phyloP scores from a whole-genome alignment of 2,329 filamentous ascomycete genomes.

The Pseudogymnoascus sp. region DNA sequence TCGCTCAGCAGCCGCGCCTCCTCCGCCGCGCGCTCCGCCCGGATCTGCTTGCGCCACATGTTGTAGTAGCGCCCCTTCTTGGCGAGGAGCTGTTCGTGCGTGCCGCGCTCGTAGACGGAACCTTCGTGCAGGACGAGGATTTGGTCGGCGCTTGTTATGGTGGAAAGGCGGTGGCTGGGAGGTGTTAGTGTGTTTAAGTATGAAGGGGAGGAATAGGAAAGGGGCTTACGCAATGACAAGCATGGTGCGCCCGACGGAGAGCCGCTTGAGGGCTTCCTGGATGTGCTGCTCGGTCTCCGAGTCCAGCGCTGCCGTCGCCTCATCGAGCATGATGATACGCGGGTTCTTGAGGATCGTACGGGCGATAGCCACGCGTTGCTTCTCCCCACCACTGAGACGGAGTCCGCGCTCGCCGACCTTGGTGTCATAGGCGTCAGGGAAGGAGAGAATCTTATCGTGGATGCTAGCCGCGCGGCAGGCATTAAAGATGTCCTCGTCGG shows the following conservation, averaged over 20 bases:
- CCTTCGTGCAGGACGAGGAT: slow-evolving; percentile 76
- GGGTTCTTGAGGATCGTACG: slow-evolving; percentile 89
- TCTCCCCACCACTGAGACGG: slow-evolving; percentile 81
- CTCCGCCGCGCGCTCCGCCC: slow-evolving; percentile 61
- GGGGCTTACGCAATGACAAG: slow-evolving; percentile 78
- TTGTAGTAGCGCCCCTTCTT: slow-evolving; percentile 63
- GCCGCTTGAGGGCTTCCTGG: slow-evolving; percentile 71
- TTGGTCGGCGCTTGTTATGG: slow-evolving; percentile 83
- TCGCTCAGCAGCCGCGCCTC: slow-evolving; percentile 36
- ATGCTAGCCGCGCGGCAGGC: slow-evolving; percentile 84
- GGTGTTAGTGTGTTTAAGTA: background rate
- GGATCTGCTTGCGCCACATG: slow-evolving; percentile 86
- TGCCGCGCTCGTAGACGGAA: slow-evolving; percentile 68
- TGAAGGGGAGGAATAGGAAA: background rate
- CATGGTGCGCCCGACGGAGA: slow-evolving; percentile 81
- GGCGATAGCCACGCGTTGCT: slow-evolving; percentile 88
- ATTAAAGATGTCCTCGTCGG: slow-evolving; percentile 70
- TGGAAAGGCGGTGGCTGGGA: slow-evolving; percentile 66
- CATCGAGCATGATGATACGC: slow-evolving; percentile 84
- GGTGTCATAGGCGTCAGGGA: slow-evolving; percentile 80
- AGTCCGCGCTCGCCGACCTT: slow-evolving; percentile 87
- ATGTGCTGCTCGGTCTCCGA: slow-evolving; percentile 91
- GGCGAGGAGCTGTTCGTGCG: slow-evolving; percentile 65
- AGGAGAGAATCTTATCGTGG: slow-evolving; percentile 82
- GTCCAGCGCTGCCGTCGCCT: slow-evolving; percentile 85